Percentiles rank a stretch among this genome's conserved stretches.
phyloP scores from a whole-genome alignment of 2,329 filamentous ascomycete species.

The Camptophora hylomeconis region DNA sequence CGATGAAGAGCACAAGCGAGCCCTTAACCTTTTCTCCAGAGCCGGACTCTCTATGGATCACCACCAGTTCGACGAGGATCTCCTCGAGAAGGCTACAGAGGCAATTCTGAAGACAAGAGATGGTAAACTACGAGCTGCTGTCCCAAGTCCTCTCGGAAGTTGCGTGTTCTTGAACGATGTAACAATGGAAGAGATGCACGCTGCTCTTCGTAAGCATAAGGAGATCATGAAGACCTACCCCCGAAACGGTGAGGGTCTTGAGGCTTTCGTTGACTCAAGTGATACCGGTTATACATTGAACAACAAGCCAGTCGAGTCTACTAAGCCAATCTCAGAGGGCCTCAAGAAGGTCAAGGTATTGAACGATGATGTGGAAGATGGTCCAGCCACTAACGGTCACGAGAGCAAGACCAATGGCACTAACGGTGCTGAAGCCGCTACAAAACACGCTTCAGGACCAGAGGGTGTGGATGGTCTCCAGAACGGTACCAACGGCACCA shows the following conservation, averaged over 20 bases:
- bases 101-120: conserved; percentile 62
- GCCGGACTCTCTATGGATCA: conserved; percentile 62
- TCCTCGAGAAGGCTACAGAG: conserved; percentile 52
- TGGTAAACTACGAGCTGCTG: conserved; percentile 53
- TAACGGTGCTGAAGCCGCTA: conserved; percentile 8
- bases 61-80: conserved; percentile 50
- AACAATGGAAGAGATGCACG: conserved; percentile 46
- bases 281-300: conserved; percentile 51
- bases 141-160: conserved; percentile 53
- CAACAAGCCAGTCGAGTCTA: conserved; percentile 12
- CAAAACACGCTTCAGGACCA: conserved; percentile 9
- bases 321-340: conserved; percentile 6
- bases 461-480: conserved; percentile 9
- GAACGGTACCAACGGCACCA: conserved; percentile 5
- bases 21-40: conserved; percentile 56
- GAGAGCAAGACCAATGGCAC: conserved; percentile 5
- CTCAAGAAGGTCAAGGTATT: conserved; percentile 14
- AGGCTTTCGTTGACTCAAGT: conserved; percentile 55
- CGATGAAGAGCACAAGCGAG: conserved; percentile 45
- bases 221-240: conserved; percentile 49
- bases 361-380: conserved; percentile 11
- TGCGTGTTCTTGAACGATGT: conserved; percentile 60
- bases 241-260: conserved; percentile 50
- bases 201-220: conserved; percentile 51
- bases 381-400: conserved; percentile 5